A percentile compares a stretch with the other conserved stretches of the same genome.
phyloP scores from a whole-genome alignment of 176 grass and related monocot species.

The Aegilops longissima region DNA sequence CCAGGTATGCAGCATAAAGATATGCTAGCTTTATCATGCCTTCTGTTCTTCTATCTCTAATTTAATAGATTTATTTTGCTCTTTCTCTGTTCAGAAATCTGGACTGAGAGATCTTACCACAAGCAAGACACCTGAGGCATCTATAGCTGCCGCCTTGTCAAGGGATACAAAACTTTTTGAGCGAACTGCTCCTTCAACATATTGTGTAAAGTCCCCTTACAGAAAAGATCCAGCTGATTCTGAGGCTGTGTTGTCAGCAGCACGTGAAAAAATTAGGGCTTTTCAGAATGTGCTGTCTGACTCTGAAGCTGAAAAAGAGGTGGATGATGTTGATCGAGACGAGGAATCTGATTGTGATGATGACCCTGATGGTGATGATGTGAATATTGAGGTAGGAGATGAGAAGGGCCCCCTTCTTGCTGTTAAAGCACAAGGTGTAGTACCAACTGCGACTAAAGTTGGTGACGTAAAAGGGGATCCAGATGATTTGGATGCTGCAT shows the following conservation, averaged over 20 bases:
- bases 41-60: conserved; percentile 13
- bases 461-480: conserved; percentile 25
- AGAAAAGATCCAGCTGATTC: conserved; percentile 94
- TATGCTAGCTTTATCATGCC: conserved; percentile 3
- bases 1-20: conserved; percentile 60
- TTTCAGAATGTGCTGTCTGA: conserved; percentile 91
- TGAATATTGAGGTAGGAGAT: conserved; percentile 49
- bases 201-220: conserved; percentile 84
- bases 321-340: conserved; percentile 71
- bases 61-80: conserved; percentile 11
- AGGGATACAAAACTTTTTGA: conserved; percentile 95
- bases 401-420: conserved; percentile 41
- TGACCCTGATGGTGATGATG: conserved; percentile 78
- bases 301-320: conserved; percentile 70
- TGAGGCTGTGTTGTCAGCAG: conserved; percentile 70
- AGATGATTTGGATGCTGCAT: conserved; percentile 30
- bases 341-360: conserved; percentile 91
- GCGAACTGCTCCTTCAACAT: conserved; percentile 97
- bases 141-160: conserved; percentile 93
- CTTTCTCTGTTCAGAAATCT: conserved; percentile 73
- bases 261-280: conserved; percentile 87
- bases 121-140: conserved; percentile 99
- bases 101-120: conserved; percentile 96
- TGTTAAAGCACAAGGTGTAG: conserved; percentile 36
- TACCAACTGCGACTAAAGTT: conserved; percentile 15